phyloP scores from a whole-genome alignment of 495 filamentous ascomycete species.

The Penicillium alfredii region DNA sequence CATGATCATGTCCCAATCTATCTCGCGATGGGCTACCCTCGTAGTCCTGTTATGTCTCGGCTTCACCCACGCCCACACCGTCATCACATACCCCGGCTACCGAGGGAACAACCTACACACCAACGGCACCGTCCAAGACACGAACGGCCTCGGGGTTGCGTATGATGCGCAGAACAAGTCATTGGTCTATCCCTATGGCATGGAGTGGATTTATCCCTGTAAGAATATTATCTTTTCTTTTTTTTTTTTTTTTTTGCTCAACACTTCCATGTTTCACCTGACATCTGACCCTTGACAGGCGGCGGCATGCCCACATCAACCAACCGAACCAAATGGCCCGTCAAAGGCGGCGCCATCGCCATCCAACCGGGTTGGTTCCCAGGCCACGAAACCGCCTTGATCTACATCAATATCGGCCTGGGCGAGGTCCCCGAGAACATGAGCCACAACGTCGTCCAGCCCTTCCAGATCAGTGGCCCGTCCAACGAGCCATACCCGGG shows the following conservation, averaged over 20 bases:
- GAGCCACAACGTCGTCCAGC: conserved; percentile 74
- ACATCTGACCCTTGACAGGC: conserved; percentile 46
- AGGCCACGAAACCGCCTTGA: conserved; percentile 75
- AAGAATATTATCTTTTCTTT: conserved; percentile 26
- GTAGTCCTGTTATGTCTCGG: conserved; percentile 45
- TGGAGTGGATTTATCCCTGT: conserved; percentile 99
- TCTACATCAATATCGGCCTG: conserved; percentile 93
- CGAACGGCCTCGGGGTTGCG: conserved; percentile 43
- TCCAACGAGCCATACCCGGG: conserved; percentile 75
- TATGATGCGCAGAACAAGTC: conserved; percentile 34
- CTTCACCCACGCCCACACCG: conserved; percentile 67
- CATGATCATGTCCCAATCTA: conserved; percentile 29
- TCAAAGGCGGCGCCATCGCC: conserved; percentile 75
- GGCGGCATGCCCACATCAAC: conserved; percentile 72
- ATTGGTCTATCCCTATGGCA: conserved; percentile 71
- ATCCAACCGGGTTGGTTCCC: conserved; percentile 95
- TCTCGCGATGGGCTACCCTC: conserved; percentile 45
- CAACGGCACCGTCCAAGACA: conserved; percentile 51
- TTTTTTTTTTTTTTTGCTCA: neutral
- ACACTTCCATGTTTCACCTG: neutral
- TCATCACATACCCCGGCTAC: conserved; percentile 92
- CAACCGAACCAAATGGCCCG: conserved; percentile 91
- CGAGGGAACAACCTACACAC: conserved; percentile 87
- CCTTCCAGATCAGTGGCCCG: conserved; percentile 84
- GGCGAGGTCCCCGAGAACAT: conserved; percentile 82